Base-by-base conservation (phyloP, 768 basidiomycete species). In the Kwoniella sp. region DNA sequence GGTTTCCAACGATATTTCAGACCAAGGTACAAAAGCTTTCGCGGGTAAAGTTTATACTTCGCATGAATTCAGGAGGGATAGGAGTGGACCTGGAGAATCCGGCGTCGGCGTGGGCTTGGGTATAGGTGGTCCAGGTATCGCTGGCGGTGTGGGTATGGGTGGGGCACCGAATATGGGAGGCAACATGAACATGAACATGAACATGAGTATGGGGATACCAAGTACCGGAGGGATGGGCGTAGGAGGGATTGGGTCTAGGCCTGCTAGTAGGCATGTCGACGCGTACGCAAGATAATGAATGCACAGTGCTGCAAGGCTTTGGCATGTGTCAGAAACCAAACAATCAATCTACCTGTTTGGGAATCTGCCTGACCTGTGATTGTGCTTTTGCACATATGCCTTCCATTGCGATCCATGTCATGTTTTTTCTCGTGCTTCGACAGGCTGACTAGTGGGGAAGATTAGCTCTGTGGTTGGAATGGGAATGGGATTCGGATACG, bases 201-300 rank as follows among this genome's bases (percentile, higher is more conserved):
- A 5, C 21, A 22, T 55, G 60, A 19, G 4, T 12, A 44, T 17
- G 24, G 56, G 25, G 12, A 21, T 30, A 9, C 40, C 40, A 10
- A 44, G 40, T 44, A 44, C 40, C 3, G 40, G 40, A 3, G 57
- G 62, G 2, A 22, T 55, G 15, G 57, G 26, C n/a, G 49, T 27
- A 54, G 36, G 22, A 2, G 63, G 46, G 40, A 19, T 13, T 3
- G 55, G 37, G n/a, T 33, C 29, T 17, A 46, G 60, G 55, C 71
- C 73, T 13, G 73, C 73, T 25, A 75, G 73, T 64, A 63, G 69
- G 26, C 73, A 75, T 53, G 73, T 75, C 2, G 73, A 75, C 48
- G 67, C 66, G 22, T 67, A 58, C n/a, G 50, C 58, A 24, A 37
- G 22, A 25, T 55, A 55, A n/a, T n/a, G 46, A 33, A 33, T 33